phyloP scores from a whole-genome alignment of 345 rosid species.

The Boechera divaricarpa region DNA sequence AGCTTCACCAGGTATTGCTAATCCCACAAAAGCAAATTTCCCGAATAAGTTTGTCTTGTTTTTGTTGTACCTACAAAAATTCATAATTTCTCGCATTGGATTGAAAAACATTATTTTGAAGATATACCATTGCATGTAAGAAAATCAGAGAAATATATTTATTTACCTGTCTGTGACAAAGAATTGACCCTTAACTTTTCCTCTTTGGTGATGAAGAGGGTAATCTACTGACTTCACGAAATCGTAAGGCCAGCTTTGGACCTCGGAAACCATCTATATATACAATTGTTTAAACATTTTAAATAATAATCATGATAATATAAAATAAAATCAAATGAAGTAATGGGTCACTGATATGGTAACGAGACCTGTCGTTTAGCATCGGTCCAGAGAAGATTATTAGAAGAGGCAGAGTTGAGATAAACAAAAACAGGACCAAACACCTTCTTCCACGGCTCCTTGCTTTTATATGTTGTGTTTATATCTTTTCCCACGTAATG shows the following conservation, averaged over 20 bases:
- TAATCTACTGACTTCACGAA: constrained; percentile 60
- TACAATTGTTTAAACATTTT: not conserved
- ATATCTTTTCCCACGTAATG: constrained; percentile 78
- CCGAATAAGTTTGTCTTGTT: constrained; percentile 43
- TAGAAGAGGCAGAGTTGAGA: constrained; percentile 60
- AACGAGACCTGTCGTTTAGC: constrained; percentile 72
- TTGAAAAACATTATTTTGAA: not conserved
- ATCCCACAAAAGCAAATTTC: constrained; percentile 64
- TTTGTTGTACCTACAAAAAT: constrained; percentile 45
- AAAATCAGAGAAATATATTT: not conserved
- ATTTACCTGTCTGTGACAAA: constrained; percentile 64
- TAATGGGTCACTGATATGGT: not conserved
- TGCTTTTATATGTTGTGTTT: constrained; percentile 52
- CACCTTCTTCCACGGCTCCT: constrained; percentile 81
- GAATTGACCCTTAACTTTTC: constrained; percentile 64
- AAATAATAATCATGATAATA: not conserved
- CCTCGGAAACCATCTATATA: constrained; percentile 63
- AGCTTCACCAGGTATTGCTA: constrained; percentile 76
- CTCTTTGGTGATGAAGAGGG: constrained; percentile 59
- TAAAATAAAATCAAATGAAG: not conserved
- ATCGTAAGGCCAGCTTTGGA: constrained; percentile 70
- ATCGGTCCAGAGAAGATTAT: constrained; percentile 65
- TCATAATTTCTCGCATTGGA: not conserved
- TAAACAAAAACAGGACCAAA: constrained; percentile 83
- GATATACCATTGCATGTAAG: not conserved